Base-by-base conservation (phyloP, 1,139 yeast genomes). In the Candida sanyaensis region DNA sequence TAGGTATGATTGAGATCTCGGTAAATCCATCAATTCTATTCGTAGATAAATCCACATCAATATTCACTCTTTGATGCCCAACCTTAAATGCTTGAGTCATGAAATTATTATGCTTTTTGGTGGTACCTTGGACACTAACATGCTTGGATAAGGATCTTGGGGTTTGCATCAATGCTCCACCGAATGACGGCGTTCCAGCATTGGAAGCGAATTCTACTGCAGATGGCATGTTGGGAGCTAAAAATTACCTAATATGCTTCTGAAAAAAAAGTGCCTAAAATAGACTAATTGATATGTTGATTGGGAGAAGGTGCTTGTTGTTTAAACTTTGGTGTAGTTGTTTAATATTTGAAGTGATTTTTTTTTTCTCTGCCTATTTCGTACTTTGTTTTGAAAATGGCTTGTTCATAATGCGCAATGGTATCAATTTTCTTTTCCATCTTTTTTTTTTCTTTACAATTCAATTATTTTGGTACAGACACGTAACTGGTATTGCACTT, bases 1-100 rank as follows among this genome's bases (percentile, higher is more conserved):
- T 71, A 0, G 98, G 97, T 23, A 88, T 71, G 11, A 92, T 73
- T 1, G 95, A 86, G 33, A 93, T 69, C 61, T 91, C 97, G 0
- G 98, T 90, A 56, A 81, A 77, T 11, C 98, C 99, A n/a, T 66
- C 66, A 9, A 85, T 66, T 23, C 65, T 60, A 50, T 78, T 77
- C 37, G 70, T 67, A 21, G 83, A 76, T 38, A 87, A 65, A 62
- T 86, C 90, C 4, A 87, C 79, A 61, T 86, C 92, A 33, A 87
- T 64, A 28, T 79, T 75, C 10, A 87, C 84, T 55, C 84, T 75
- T 62, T 87, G 95, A 62, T 86, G 90, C 3, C 87, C 86, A 9
- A 86, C 71, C 55, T 75, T 81, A 55, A 83, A 75, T 10, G 65
- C 61, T 53, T 79, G 75, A 28, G 66, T 55, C 71, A 66, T 67